These are phyloP conservation scores for Luffa acutangula DNA, from an alignment of 306 rosid species.

Conservation along the genomic window DNA sequence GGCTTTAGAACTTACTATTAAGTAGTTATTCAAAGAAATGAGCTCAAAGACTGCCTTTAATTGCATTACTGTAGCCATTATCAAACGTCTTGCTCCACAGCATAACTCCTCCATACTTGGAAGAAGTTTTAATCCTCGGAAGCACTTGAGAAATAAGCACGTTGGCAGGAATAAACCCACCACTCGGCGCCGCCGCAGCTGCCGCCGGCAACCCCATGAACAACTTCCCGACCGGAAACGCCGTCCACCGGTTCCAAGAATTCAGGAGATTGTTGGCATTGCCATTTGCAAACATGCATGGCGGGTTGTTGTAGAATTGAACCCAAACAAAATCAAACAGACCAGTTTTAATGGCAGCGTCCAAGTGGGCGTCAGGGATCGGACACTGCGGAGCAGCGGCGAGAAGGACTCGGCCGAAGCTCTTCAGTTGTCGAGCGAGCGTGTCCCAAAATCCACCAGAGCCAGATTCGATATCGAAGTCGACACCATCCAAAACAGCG, in stretches of 20 bases:
- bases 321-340: slow-evolving; percentile 60
- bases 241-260: slow-evolving; percentile 53
- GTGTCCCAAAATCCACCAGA: slow-evolving; percentile 19
- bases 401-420: slow-evolving; percentile 17
- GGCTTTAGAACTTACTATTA: neutral
- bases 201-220: slow-evolving; percentile 67
- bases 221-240: slow-evolving; percentile 22
- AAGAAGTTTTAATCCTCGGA: slow-evolving; percentile 31
- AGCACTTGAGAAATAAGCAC: slow-evolving; percentile 24
- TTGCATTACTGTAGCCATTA: slow-evolving; percentile 24
- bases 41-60: slow-evolving; percentile 16
- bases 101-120: slow-evolving; percentile 63
- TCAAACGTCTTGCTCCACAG: slow-evolving; percentile 35
- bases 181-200: slow-evolving; percentile 20
- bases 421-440: slow-evolving; percentile 24
- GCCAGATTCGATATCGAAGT: slow-evolving; percentile 47
- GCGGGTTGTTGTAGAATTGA: slow-evolving; percentile 61
- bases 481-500: slow-evolving; percentile 45
- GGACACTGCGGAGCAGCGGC: slow-evolving; percentile 63
- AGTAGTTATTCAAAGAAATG: neutral
- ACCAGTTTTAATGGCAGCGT: slow-evolving; percentile 32
- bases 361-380: slow-evolving; percentile 32
- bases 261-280: slow-evolving; percentile 21
- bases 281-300: slow-evolving; percentile 31
- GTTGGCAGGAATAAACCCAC: slow-evolving; percentile 41